A percentile compares a stretch with the other conserved stretches of the same genome.
Evolutionary conservation across 345 rosid species (phyloP).

Genomic region (Capsella bursapastoris): DNA sequence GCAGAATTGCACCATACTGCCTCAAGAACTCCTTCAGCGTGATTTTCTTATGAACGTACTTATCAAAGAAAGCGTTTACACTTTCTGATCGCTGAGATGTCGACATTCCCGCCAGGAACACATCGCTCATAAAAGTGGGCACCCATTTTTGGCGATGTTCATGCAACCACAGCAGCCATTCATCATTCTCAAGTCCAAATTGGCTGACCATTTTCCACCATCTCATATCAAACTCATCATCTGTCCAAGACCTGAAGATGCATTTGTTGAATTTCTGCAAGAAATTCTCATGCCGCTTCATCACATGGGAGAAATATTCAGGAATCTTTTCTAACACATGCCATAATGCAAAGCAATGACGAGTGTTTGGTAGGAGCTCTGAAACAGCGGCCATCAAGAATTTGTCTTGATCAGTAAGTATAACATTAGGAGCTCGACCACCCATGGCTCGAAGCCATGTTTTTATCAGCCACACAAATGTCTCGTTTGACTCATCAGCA

Average conservation of each 20-base stretch:
- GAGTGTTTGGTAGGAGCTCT: constrained; percentile 51
- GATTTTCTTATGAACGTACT: constrained; percentile 64
- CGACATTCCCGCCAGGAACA: constrained; percentile 67
- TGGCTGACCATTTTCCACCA: constrained; percentile 71
- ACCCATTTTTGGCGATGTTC: constrained; percentile 69
- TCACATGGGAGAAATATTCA: constrained; percentile 49
- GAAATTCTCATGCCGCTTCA: constrained; percentile 56
- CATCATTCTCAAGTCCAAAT: constrained; percentile 61
- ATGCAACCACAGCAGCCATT: constrained; percentile 58
- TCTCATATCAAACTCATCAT: constrained; percentile 58
- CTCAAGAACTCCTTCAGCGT: constrained; percentile 65
- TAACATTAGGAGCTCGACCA: constrained; percentile 51
- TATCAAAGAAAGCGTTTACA: constrained; percentile 63
- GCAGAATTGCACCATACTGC: constrained; percentile 59
- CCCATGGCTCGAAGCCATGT: constrained; percentile 58
- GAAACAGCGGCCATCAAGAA: constrained; percentile 46
- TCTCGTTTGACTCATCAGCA: constrained; percentile 54
- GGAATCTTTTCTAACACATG: constrained; percentile 56
- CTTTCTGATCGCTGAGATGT: constrained; percentile 63
- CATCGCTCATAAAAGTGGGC: constrained; percentile 55
- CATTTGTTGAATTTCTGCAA: constrained; percentile 65
- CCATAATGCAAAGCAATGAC: constrained; percentile 55
- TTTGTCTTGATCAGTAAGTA: constrained; percentile 56
- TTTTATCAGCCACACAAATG: constrained; percentile 51
- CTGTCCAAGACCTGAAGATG: constrained; percentile 68